A percentile compares a stretch with the other conserved stretches of the same genome.
Conservation (phyloP, 345 rosid species). For the Eucalyptus erythrocorys region DNA sequence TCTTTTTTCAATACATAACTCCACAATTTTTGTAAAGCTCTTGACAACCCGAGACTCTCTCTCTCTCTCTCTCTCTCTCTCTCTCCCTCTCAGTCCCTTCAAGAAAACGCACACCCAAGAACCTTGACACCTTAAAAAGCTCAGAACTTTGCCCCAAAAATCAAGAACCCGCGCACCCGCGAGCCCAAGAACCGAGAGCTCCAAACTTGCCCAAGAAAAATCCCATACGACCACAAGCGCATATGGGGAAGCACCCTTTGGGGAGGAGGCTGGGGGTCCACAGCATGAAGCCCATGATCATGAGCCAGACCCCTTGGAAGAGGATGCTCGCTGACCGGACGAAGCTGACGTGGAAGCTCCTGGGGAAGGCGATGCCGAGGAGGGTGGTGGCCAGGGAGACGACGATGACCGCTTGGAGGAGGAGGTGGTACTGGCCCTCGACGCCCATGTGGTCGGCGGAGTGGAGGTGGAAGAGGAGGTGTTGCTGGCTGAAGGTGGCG, state of each 20-base stretch:
- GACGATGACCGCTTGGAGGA: constrained; percentile 38
- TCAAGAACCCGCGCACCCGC: not conserved
- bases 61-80: too few relatives aligned
- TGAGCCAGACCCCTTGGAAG: constrained; percentile 76
- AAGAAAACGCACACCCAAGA: not conserved
- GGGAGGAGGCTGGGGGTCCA: constrained; percentile 67
- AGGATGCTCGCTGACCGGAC: constrained; percentile 50
- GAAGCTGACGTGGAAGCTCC: constrained; percentile 59
- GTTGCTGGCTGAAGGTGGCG: constrained; percentile 56
- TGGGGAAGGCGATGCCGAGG: constrained; percentile 44
- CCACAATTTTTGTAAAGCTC: not conserved
- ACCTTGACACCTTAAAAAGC: not conserved
- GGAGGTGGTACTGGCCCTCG: constrained; percentile 79
- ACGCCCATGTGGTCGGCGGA: constrained; percentile 75
- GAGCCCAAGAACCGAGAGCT: not conserved
- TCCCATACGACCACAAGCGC: not conserved
- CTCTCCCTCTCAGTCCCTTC: too few relatives aligned
- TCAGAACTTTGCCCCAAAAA: not conserved
- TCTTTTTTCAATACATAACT: not conserved
- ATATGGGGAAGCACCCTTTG: constrained; percentile 66
- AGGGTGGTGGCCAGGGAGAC: constrained; percentile 56
- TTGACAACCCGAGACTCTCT: too few relatives aligned
- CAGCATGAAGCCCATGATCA: constrained; percentile 57
- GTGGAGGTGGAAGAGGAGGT: constrained; percentile 70
- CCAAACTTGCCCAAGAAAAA: not conserved